Evolutionary conservation across 2,329 filamentous ascomycete species (phyloP).

Genomic region (Fusarium irregulare): DNA sequence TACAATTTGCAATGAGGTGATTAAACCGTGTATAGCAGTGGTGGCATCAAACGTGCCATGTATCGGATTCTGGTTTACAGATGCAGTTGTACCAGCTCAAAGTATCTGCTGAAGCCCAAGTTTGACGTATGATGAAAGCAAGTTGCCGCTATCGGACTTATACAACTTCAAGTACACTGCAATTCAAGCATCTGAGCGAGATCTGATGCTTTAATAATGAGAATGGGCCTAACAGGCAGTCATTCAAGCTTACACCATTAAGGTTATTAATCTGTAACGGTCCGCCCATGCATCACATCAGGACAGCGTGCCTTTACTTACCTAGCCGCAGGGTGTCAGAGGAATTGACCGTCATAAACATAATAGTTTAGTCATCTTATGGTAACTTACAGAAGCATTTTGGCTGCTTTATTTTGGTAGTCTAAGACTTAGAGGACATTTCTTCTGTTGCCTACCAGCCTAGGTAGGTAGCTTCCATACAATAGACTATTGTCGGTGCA

Average conservation of each 20-base stretch:
- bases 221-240: neutral
- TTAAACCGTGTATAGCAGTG: neutral
- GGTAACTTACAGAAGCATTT: no score
- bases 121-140: neutral
- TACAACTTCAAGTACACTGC: neutral
- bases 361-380: no score
- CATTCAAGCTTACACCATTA: constrained; percentile 13
- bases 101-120: constrained; percentile 5
- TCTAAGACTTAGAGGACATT: no score
- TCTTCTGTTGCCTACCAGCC: no score
- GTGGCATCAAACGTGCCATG: neutral
- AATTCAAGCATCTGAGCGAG: neutral
- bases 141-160: neutral
- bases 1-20: neutral
- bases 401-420: no score
- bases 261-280: constrained; percentile 2
- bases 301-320: neutral
- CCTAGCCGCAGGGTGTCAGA: neutral
- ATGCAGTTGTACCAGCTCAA: neutral
- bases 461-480: neutral
- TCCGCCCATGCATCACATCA: neutral
- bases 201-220: neutral
- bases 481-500: neutral
- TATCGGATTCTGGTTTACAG: neutral
- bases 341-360: no score